Conservation (phyloP, 371 early-diverging fungal genomes). For the Capniomyces stellatus region DNA sequence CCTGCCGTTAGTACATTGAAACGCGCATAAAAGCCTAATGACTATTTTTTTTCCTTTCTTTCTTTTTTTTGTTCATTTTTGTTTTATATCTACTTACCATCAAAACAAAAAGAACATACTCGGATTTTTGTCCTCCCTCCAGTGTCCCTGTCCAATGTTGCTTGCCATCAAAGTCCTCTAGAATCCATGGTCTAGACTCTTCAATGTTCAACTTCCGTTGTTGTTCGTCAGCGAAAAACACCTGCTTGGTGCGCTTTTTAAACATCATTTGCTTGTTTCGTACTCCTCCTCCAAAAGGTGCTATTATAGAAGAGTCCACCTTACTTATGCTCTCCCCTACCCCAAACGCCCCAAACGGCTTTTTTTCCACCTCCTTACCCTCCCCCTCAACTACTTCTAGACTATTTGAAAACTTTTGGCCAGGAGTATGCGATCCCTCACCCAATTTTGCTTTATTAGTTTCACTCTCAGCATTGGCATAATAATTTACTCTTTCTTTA, state of each 20-base stretch:
- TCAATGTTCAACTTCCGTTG: slow-evolving; percentile 44
- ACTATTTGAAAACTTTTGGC: background rate
- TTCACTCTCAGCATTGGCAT: slow-evolving; percentile 7
- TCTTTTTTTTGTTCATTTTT: too few species aligned
- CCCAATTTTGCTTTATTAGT: slow-evolving; percentile 14
- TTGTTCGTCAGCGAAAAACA: slow-evolving; percentile 54
- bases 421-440: slow-evolving; percentile 4
- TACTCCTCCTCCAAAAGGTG: slow-evolving; percentile 59
- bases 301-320: slow-evolving; percentile 53
- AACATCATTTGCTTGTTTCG: slow-evolving; percentile 61
- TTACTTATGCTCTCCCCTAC: slow-evolving; percentile 33
- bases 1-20: too few species aligned
- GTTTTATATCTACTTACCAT: too few species aligned
- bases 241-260: slow-evolving; percentile 64
- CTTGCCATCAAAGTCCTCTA: slow-evolving; percentile 51
- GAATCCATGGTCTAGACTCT: slow-evolving; percentile 59
- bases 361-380: too few species aligned
- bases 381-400: background rate
- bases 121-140: slow-evolving; percentile 56
- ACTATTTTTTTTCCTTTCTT: too few species aligned
- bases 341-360: background rate
- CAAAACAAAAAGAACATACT: slow-evolving; percentile 68
- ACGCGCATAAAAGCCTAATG: too few species aligned
- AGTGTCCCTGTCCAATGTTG: slow-evolving; percentile 51
- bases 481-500: slow-evolving; percentile 17